Evolutionary conservation across 1,139 yeast genomes (phyloP), one percentile per base, ranked within the genome.

Genomic region (Suhomyces yuchorum): DNA sequence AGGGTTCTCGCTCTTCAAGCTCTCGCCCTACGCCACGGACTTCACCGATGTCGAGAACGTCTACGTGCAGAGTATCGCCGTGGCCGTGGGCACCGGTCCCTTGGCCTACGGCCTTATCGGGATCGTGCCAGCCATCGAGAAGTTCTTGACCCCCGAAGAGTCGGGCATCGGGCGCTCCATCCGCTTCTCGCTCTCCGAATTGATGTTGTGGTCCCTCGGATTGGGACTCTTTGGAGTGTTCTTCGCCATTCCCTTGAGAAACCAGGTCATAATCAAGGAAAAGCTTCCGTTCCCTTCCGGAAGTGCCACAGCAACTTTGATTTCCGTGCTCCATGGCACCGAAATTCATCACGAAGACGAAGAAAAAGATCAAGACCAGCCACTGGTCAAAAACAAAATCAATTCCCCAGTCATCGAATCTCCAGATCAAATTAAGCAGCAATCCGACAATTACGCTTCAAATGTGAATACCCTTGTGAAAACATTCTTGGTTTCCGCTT

Each of bases 61-160:
- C 5, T 90, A 83, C 63, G 85, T 89, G 1, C 97, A 91, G 62
- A 88, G 96, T 64, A 81, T 93, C 30, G 91, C 98, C 0, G 98
- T 92, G 9, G 97, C 99, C 0, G 96, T 89, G 0, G 99, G 99
- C 0, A 93, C 98, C 0, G 98, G 98, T 0, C 99, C 99, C 0
- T 73, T 93, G 55, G 96, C 97, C 0, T 92, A 87, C 66, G 98
- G 98, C 0, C 79, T 93, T 50, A 95, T 93, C 17, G 99, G 99
- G 1, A 92, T 95, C n/a, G 80, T 93, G 1, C 99, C 99, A 0
- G 98, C 99, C 0, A 85, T 93, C 48, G 98, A 93, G 61, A 90
- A 91, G 67, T 85, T 92, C 58, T 67, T 93, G 53, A 83, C 89
- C 1, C 71, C 77, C 0, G 90, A 84, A 39, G 97, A 92, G 61